These are phyloP conservation scores for Trypanosoma congolense DNA, from an alignment of 208 protist genomes.

Conservation along the genomic window DNA sequence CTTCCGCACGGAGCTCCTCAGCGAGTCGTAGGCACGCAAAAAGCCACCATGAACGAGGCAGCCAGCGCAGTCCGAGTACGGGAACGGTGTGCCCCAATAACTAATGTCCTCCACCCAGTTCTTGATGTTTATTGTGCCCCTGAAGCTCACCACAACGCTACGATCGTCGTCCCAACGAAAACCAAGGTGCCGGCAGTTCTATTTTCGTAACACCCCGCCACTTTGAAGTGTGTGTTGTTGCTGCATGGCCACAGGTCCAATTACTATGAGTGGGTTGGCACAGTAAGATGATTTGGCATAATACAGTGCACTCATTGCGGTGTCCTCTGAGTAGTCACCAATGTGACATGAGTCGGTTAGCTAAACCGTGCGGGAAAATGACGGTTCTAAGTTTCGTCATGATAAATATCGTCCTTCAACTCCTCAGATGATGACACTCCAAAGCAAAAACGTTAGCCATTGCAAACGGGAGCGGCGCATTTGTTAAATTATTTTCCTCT, in stretches of 20 bases:
- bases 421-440: no score
- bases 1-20: constrained; percentile 23
- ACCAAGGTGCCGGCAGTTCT: constrained; percentile 26
- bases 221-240: constrained; percentile 20
- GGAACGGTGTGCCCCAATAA: constrained; percentile 37
- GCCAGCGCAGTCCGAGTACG: constrained; percentile 14
- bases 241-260: constrained; percentile 35
- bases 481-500: no score
- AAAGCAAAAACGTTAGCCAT: no score
- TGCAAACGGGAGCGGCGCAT: no score
- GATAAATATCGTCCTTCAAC: no score
- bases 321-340: constrained; percentile 1
- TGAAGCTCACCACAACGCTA: constrained; percentile 51
- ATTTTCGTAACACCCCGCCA: constrained; percentile 34
- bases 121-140: constrained; percentile 41
- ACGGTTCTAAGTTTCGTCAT: no score
- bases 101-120: constrained; percentile 70
- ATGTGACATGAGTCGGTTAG: no score
- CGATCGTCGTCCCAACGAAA: constrained; percentile 25
- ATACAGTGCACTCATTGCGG: constrained; percentile 31
- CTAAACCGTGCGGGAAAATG: no score
- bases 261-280: constrained; percentile 11
- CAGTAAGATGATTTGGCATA: constrained; percentile 57
- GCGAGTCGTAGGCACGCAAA: constrained; percentile 32
- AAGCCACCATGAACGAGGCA: constrained; percentile 64